These are phyloP conservation scores for Phellopilus nigrolimitatus DNA, from an alignment of 1,284 basidiomycete species.

Conservation along the genomic window DNA sequence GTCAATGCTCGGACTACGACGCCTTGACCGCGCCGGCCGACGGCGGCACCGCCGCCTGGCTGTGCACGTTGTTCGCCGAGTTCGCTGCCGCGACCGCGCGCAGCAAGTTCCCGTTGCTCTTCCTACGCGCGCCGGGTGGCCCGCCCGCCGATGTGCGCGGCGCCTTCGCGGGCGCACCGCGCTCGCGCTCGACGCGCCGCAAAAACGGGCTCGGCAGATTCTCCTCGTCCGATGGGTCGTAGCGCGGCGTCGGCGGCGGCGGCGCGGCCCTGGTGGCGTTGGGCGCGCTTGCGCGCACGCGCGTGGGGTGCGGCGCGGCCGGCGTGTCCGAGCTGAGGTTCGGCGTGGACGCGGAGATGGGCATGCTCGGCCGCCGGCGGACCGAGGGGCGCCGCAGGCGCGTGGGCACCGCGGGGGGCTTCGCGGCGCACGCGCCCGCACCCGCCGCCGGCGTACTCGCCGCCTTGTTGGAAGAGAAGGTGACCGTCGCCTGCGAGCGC, in stretches of 20 bases:
- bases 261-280: constrained; percentile 13
- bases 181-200: constrained; percentile 47
- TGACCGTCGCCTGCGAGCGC: neutral
- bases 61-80: constrained; percentile 30
- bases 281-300: neutral
- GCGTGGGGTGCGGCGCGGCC: neutral
- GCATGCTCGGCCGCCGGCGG: constrained; percentile 23
- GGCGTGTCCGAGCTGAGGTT: neutral
- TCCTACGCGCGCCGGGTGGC: constrained; percentile 35
- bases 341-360: constrained; percentile 21
- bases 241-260: constrained; percentile 39
- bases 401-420: constrained; percentile 23
- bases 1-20: constrained; percentile 7
- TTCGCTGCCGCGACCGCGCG: constrained; percentile 64
- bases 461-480: neutral
- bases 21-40: neutral
- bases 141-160: constrained; percentile 21
- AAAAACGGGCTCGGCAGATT: constrained; percentile 82
- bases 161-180: constrained; percentile 13
- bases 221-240: constrained; percentile 72
- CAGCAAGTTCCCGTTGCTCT: constrained; percentile 43
- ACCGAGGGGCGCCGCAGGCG: constrained; percentile 33
- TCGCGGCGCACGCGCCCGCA: neutral
- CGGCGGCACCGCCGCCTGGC: neutral
- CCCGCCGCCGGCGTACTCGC: neutral